Base-by-base conservation (phyloP, 164 flowering plant genomes). In the Chloranthus sessilifolius region DNA sequence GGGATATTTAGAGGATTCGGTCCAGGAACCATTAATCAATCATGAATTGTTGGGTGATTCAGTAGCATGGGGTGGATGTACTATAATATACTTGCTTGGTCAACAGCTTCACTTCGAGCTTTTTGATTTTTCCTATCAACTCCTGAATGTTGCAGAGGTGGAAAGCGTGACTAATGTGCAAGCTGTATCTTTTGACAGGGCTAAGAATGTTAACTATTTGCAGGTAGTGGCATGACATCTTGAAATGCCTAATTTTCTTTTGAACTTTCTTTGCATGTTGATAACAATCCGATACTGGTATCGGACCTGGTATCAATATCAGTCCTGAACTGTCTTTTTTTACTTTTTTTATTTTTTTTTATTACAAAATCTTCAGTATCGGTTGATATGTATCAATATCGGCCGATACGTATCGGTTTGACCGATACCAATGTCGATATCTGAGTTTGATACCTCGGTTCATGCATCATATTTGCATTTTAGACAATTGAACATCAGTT, bases 41-140 rank as follows among this genome's bases (percentile, higher is more conserved):
- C 72, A 69, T 49, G 91, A 79, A 51, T 54, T 70, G 31, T 71
- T 82, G 27, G 98, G 98, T 47, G 98, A 92, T 74, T 88, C 98
- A 37, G 80, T 88, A 27, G 96, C 98, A 16, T 92, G 98, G 98
- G 98, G 98, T 42, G 98, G 96, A 31, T 92, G 98, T 65, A 85
- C 96, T 21, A 74, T 92, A 44, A 82, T 92, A 39, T 92, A 88
- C 72, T 69, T 92, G 74, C 96, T 92, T 50, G 96, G 96, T 39
- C 96, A 88, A 48, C 95, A 92, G 65, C 70, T 92, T 61, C 98
- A 88, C 63, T 92, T 85, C 66, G 96, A 92, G 73, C 85, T 92
- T 10, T 88, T 92, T 67, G 98, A 88, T 44, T 92, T 92, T 65
- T 88, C 98, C 56, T 75, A 92, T 69, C 98, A 92, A 73, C 83